Base-by-base conservation (phyloP, 2,329 filamentous ascomycete species). In the Botryotinia calthae region DNA sequence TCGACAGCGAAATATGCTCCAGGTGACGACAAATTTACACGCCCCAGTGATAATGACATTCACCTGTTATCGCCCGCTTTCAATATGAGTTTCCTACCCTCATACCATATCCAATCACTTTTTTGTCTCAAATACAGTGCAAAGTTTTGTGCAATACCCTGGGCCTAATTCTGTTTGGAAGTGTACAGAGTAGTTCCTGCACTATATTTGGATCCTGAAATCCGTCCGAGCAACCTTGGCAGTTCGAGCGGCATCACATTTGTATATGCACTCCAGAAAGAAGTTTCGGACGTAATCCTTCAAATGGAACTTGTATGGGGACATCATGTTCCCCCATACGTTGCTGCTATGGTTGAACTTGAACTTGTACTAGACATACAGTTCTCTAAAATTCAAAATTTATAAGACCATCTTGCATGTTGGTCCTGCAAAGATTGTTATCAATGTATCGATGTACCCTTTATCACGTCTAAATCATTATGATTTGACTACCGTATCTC, bases 221-320 rank as follows among this genome's bases (percentile, higher is more conserved):
- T 34, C 40, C 25, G 46, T 51, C 63, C 63, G 22, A 66, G 63
- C 63, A 66, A 66, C 22, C 25, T 51, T 66, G 63, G 46, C 25
- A 54, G 63, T 34, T 40, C 44, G 46, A 54, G 63, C n/a, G 40
- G 40, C 40, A 44, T 28, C 18, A 20, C 22, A 63, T n/a, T 63
- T 31, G 18, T 12, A 37, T 40, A 51, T n/a, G 44, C 28, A 34
- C 44, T 37, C 63, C 31, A 65, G 44, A 65, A 46, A 22, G 63
- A 65, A 48, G 12, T 62, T 42, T 42, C 37, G 37, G 51, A 18
- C 51, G 6, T 18, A 9, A 28, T 18, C n/a, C 51, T 18, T 18
- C 51, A 56, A 25, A 63, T 44, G 37, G 20, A 20, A 37, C 20
- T 40, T 20, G 6, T 66, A 16, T 54, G 46, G 31, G 9, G 14